Percentiles rank a stretch among this genome's conserved stretches.
phyloP scores from a whole-genome alignment of 768 basidiomycete species.

The Cystofilobasidium capitatum region DNA sequence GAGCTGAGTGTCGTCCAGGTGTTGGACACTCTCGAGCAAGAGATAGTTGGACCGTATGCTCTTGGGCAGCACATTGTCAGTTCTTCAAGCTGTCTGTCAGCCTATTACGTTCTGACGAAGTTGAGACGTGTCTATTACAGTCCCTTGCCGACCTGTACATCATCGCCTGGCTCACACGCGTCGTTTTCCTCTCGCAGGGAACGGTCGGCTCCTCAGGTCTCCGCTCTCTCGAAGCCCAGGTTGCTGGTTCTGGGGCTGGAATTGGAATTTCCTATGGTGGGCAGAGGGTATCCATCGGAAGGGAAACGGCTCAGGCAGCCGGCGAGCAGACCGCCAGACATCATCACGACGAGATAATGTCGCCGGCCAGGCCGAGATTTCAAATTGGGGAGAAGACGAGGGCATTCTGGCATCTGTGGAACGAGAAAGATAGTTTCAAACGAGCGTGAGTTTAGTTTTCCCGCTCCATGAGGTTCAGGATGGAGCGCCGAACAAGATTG shows the following conservation, averaged over 20 bases:
- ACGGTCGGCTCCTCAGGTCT: conserved; percentile 34
- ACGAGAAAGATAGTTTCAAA: conserved; percentile 60
- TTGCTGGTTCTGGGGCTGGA: conserved; percentile 37
- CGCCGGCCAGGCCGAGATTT: not conserved
- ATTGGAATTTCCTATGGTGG: not conserved
- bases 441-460: conserved; percentile 56
- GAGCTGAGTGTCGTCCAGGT: conserved; percentile 36
- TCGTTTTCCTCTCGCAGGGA: conserved; percentile 52
- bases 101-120: no score
- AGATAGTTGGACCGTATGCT: conserved; percentile 36
- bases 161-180: conserved; percentile 54
- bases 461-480: no score
- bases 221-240: conserved; percentile 44
- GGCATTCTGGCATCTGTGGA: conserved; percentile 62
- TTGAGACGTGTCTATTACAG: conserved; percentile 21
- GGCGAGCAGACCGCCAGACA: no score
- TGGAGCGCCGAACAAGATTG: no score
- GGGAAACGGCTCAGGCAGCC: no score
- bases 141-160: conserved; percentile 73
- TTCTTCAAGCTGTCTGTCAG: not conserved
- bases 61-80: conserved; percentile 60
- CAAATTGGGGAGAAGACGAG: conserved; percentile 48
- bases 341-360: no score
- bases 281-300: not conserved
- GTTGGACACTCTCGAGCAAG: conserved; percentile 34